Evolutionary conservation across 257 asterid species (phyloP).

Genomic region (Solanum tarijense): DNA sequence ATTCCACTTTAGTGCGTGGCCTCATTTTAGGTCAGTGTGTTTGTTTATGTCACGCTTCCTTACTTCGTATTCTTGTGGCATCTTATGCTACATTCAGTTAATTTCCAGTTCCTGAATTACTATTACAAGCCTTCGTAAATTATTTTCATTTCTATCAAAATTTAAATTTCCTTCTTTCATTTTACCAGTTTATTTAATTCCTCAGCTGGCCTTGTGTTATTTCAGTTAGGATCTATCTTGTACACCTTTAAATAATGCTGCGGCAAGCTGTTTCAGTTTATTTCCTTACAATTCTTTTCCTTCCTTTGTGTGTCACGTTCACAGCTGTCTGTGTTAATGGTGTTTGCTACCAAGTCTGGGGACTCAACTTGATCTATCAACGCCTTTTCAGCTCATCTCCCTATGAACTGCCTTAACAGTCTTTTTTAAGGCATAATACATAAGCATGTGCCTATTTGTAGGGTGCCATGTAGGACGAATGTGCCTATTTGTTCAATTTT

Average conservation of each 20-base stretch:
- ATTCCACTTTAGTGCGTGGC: constrained; percentile 82
- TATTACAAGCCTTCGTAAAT: constrained; percentile 13
- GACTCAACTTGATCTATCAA: neutral
- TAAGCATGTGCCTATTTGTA: too few species aligned
- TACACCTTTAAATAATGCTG: constrained; percentile 2
- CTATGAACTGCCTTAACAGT: neutral
- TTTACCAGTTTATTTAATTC: constrained; percentile 18
- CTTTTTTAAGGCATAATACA: neutral
- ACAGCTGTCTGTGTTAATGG: neutral
- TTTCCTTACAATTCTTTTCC: neutral
- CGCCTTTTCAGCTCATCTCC: neutral
- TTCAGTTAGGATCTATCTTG: constrained; percentile 1
- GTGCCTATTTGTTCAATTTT: too few species aligned
- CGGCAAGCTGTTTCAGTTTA: neutral
- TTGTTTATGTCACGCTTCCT: constrained; percentile 46
- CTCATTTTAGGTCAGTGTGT: constrained; percentile 82
- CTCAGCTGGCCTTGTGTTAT: constrained; percentile 11
- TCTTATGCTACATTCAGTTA: constrained; percentile 48
- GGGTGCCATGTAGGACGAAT: too few species aligned
- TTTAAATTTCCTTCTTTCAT: constrained; percentile 21
- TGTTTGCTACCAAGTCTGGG: neutral
- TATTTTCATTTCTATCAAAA: constrained; percentile 14
- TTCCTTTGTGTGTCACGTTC: neutral
- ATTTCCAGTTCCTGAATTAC: constrained; percentile 26
- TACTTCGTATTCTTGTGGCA: constrained; percentile 54